A percentile compares a stretch with the other conserved stretches of the same genome.
phyloP scores from a whole-genome alignment of 129 eudicot species.

The Tanacetum coccineum region DNA sequence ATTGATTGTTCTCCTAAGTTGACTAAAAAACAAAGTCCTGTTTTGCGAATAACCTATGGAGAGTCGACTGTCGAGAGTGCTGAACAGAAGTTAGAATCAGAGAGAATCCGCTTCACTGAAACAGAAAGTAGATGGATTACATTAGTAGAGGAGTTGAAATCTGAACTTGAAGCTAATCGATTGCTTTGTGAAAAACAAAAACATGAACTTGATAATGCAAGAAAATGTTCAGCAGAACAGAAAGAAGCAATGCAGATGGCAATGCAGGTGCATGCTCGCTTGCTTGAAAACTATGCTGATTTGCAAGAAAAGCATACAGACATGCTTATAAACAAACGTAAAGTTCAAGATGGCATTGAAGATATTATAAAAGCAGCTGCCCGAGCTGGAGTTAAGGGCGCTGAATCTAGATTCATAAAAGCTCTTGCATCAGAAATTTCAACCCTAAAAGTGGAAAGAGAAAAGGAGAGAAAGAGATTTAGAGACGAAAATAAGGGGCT shows the following conservation, averaged over 20 bases:
- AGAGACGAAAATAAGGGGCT: conserved; percentile 85
- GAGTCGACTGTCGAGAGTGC: conserved; percentile 49
- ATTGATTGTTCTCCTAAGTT: conserved; percentile 59
- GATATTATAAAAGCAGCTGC: conserved; percentile 89
- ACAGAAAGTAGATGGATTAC: conserved; percentile 79
- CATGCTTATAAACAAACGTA: conserved; percentile 68
- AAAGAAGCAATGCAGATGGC: conserved; percentile 95
- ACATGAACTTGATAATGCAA: conserved; percentile 63
- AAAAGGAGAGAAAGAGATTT: conserved; percentile 64
- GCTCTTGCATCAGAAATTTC: conserved; percentile 83
- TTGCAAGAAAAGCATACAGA: conserved; percentile 87
- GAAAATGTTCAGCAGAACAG: conserved; percentile 78
- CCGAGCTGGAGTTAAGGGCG: conserved; percentile 75
- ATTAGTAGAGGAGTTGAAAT: conserved; percentile 62
- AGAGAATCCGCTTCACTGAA: conserved; percentile 60
- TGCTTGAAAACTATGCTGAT: conserved; percentile 93
- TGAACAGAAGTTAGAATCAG: conserved; percentile 60
- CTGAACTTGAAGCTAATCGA: conserved; percentile 56
- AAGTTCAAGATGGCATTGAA: conserved; percentile 70
- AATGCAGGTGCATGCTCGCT: conserved; percentile 93
- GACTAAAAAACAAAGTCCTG: conserved; percentile 38
- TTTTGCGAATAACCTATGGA: conserved; percentile 56
- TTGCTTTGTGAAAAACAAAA: conserved; percentile 51
- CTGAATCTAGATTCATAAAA: conserved; percentile 78
- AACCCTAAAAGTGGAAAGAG: conserved; percentile 72